Conservation (phyloP, 768 basidiomycete genomes). For the Phylloporus sp. region DNA sequence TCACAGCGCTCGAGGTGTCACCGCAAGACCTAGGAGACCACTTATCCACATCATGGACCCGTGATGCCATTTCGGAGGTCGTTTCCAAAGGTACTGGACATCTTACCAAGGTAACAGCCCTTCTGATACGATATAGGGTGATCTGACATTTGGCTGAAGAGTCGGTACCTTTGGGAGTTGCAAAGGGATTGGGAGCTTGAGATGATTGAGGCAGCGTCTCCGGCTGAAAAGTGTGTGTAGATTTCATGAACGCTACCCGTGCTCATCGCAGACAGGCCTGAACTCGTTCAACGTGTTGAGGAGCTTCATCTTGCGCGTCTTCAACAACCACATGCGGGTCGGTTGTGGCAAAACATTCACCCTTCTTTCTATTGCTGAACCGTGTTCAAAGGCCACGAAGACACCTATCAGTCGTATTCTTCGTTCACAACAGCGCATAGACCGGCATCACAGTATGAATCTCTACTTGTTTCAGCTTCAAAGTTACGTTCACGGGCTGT, state of each 20-base stretch:
- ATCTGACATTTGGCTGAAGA: slow-evolving; percentile 40
- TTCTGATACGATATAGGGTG: slow-evolving; percentile 5
- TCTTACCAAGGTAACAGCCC: slow-evolving; percentile 51
- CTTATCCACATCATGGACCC: slow-evolving; percentile 63
- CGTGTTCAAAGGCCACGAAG: slow-evolving; percentile 58
- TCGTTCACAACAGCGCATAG: slow-evolving; percentile 81
- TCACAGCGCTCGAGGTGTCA: slow-evolving; percentile 33
- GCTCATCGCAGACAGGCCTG: slow-evolving; percentile 31
- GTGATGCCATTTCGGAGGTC: slow-evolving; percentile 48
- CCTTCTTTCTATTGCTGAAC: background rate
- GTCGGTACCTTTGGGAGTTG: slow-evolving; percentile 65
- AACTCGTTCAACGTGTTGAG: slow-evolving; percentile 51
- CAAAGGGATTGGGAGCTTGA: slow-evolving; percentile 75
- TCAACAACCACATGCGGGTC: slow-evolving; percentile 73
- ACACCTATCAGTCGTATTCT: slow-evolving; percentile 83
- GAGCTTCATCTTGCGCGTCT: slow-evolving; percentile 62
- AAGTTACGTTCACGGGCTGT: slow-evolving; percentile 60
- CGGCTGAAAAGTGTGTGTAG: slow-evolving; percentile 42
- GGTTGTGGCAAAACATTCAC: slow-evolving; percentile 5
- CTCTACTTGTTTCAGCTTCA: slow-evolving; percentile 70
- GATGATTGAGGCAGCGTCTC: slow-evolving; percentile 46
- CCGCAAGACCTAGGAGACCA: slow-evolving; percentile 52
- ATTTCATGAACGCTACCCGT: background rate
- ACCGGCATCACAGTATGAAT: slow-evolving; percentile 73
- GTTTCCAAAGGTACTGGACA: slow-evolving; percentile 58